A percentile compares a stretch with the other conserved stretches of the same genome.
phyloP scores from a whole-genome alignment of 2,329 filamentous ascomycete genomes.

The Beauveria varroae region DNA sequence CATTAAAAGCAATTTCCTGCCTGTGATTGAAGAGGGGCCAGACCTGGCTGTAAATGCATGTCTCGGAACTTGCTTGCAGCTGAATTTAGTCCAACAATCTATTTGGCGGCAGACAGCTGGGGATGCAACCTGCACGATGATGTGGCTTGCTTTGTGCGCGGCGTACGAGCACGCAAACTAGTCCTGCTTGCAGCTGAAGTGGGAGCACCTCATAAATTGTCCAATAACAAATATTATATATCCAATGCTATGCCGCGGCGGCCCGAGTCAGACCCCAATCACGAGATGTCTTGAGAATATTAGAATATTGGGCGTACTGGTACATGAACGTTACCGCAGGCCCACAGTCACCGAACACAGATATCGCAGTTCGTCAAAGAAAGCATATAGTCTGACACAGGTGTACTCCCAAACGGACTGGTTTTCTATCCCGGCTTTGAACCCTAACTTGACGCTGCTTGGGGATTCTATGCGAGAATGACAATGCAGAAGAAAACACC shows the following conservation, averaged over 20 bases:
- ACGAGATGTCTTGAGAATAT: not conserved
- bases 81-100: not conserved
- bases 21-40: not conserved
- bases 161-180: not conserved
- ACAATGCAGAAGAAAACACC: not conserved
- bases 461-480: not conserved
- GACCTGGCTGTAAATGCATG: not conserved
- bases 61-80: not conserved
- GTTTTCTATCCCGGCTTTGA: not conserved
- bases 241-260: not conserved
- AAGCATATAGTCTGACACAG: not conserved
- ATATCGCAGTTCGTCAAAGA: not conserved
- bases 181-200: constrained; percentile 1
- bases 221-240: not conserved
- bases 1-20: not conserved
- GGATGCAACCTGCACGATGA: not conserved
- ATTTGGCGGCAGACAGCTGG: not conserved
- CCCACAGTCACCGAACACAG: not conserved
- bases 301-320: not conserved
- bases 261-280: not conserved
- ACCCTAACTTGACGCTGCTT: not conserved
- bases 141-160: not conserved
- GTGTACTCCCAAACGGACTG: not conserved
- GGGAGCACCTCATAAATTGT: not conserved
- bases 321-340: not conserved